phyloP scores from a whole-genome alignment of 2,329 filamentous ascomycete species.

The Phaeosphaeriaceae sp. region DNA sequence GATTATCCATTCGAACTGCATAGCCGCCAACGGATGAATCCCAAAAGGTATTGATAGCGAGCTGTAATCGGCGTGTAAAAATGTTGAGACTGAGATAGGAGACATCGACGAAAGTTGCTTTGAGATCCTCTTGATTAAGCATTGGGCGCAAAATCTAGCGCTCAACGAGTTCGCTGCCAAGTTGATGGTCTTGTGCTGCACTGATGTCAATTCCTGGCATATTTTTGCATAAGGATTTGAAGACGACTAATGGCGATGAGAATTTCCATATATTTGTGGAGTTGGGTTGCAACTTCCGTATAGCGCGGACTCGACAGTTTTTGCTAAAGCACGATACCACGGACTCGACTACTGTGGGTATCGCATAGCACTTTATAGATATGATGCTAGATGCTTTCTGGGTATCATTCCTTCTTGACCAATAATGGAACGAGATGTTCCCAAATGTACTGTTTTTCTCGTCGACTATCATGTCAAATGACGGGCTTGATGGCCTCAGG shows the following conservation, averaged over 20 bases:
- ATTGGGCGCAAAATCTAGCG: conserved; percentile 1
- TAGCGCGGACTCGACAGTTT: background rate
- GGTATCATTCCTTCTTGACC: background rate
- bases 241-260: background rate
- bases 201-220: conserved; percentile 2
- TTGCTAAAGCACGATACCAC: background rate
- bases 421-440: background rate
- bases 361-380: background rate
- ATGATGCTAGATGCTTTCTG: background rate
- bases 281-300: background rate
- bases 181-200: background rate
- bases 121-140: background rate
- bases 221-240: background rate
- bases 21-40: conserved; percentile 1
- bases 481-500: background rate
- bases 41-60: conserved; percentile 18
- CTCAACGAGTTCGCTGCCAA: background rate
- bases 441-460: background rate
- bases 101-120: background rate
- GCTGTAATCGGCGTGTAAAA: conserved; percentile 9
- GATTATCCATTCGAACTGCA: background rate
- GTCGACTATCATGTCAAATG: background rate
- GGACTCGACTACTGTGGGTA: background rate
- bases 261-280: background rate
- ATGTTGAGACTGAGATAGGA: background rate